phyloP scores from a whole-genome alignment of 306 rosid species.

The Vicia faba region DNA sequence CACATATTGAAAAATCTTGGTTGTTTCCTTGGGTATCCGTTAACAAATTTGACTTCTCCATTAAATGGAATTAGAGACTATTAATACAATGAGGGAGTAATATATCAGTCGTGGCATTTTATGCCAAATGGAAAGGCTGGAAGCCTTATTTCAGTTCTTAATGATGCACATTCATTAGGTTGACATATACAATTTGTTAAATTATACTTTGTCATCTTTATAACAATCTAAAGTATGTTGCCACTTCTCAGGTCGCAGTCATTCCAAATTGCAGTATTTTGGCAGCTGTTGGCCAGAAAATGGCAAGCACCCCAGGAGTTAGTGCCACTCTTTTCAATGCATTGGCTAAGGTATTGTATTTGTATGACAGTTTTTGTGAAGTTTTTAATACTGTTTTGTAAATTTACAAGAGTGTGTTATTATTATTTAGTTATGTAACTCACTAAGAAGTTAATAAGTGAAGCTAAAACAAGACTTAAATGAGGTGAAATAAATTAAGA shows the following conservation, averaged over 20 bases:
- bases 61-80: not conserved
- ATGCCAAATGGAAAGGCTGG: not conserved
- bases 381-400: not conserved
- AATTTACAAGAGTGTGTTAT: not conserved
- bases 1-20: not conserved
- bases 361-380: slow-evolving; percentile 18
- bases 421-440: not conserved
- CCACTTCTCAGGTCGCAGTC: slow-evolving; percentile 68
- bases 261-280: slow-evolving; percentile 92
- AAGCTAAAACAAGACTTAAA: not conserved
- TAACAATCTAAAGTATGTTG: slow-evolving; percentile 23
- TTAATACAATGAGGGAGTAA: not conserved
- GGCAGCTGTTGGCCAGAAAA: slow-evolving; percentile 98
- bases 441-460: not conserved
- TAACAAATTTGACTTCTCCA: not conserved
- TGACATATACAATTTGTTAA: slow-evolving; percentile 11
- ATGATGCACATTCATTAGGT: slow-evolving; percentile 4
- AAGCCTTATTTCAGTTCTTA: slow-evolving; percentile 18
- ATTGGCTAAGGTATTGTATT: slow-evolving; percentile 75
- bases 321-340: slow-evolving; percentile 97
- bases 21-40: not conserved
- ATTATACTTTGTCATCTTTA: slow-evolving; percentile 15
- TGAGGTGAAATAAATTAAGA: not conserved
- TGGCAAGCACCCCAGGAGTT: slow-evolving; percentile 99
- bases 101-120: not conserved